phyloP scores from a whole-genome alignment of 495 filamentous ascomycete species.

The Cercophora scortea region DNA sequence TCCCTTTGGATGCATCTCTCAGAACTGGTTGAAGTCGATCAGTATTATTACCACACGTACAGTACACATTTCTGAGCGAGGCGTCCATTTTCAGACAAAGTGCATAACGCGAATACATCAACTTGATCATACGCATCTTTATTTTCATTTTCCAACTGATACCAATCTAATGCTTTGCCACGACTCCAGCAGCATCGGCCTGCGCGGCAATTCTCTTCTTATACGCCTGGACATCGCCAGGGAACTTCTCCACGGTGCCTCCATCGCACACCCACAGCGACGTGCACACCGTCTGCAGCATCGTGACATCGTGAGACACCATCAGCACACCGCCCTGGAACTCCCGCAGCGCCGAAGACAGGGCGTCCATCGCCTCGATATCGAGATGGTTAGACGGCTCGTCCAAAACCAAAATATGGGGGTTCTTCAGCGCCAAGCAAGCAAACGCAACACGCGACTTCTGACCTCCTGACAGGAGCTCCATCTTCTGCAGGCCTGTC shows the following conservation, averaged over 20 bases:
- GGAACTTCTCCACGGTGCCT: slow-evolving; percentile 94
- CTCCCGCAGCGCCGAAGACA: slow-evolving; percentile 69
- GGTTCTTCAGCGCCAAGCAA: slow-evolving; percentile 83
- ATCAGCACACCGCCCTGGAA: slow-evolving; percentile 96
- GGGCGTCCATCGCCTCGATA: slow-evolving; percentile 98
- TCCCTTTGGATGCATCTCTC: too few species aligned
- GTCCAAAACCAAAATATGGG: slow-evolving; percentile 96
- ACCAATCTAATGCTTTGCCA: slow-evolving; percentile 40
- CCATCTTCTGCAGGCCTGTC: slow-evolving; percentile 96
- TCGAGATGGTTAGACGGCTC: slow-evolving; percentile 98
- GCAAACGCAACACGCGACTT: slow-evolving; percentile 98
- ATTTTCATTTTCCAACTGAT: too few species aligned
- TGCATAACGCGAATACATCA: too few species aligned
- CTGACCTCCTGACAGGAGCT: slow-evolving; percentile 87
- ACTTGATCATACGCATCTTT: too few species aligned
- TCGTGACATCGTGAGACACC: slow-evolving; percentile 98
- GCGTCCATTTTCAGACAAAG: too few species aligned
- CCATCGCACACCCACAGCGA: slow-evolving; percentile 95
- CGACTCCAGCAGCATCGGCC: slow-evolving; percentile 81
- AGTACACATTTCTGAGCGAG: too few species aligned
- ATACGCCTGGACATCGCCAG: slow-evolving; percentile 91
- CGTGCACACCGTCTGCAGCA: slow-evolving; percentile 87
- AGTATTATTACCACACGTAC: too few species aligned
- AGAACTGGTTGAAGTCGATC: too few species aligned
- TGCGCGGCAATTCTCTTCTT: slow-evolving; percentile 93